phyloP scores from a whole-genome alignment of 805 yeast species.

The Saturnispora mendoncae region DNA sequence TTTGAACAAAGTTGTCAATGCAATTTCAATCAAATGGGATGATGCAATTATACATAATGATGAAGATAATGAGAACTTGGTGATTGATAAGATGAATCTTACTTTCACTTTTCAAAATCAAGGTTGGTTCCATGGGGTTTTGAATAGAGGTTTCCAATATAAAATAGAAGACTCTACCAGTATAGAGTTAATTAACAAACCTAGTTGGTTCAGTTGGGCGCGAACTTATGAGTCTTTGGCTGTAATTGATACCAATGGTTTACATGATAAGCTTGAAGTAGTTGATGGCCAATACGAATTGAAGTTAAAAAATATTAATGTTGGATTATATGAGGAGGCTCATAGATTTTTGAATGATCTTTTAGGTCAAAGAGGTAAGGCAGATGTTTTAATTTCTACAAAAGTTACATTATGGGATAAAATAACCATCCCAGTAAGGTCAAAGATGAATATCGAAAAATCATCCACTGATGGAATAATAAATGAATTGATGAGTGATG shows the following conservation, averaged over 20 bases:
- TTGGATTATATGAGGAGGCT: constrained; percentile 1
- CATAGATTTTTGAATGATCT: constrained; percentile 1
- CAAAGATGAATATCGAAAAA: background rate
- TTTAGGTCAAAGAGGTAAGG: background rate
- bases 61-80: background rate
- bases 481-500: background rate
- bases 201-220: background rate
- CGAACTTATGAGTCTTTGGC: background rate
- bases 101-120: background rate
- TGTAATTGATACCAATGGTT: background rate
- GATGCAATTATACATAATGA: background rate
- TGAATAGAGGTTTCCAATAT: constrained; percentile 3
- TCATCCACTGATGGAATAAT: background rate
- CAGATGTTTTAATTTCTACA: background rate
- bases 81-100: background rate
- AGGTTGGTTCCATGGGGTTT: constrained; percentile 1
- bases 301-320: background rate
- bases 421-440: constrained; percentile 4
- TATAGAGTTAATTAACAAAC: background rate
- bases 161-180: background rate
- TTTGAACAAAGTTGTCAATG: background rate
- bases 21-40: background rate
- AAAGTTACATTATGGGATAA: background rate
- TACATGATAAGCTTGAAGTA: background rate
- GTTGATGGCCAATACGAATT: background rate